phyloP scores from a whole-genome alignment of 192 early-diverging fungal genomes.

The Umbelopsis vinacea region DNA sequence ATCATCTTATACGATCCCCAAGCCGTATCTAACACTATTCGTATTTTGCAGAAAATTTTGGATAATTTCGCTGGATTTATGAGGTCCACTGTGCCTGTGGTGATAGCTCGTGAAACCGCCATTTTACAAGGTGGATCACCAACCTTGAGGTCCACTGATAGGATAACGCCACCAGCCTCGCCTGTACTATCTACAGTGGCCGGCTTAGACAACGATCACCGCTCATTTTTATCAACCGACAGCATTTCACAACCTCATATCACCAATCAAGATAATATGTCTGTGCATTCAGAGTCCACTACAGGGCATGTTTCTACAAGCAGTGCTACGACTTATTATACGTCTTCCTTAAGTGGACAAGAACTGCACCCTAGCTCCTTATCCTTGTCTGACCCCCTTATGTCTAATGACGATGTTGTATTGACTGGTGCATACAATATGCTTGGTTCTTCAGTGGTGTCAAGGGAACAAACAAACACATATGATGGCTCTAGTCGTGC shows the following conservation, averaged over 20 bases:
- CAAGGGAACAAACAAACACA: too few species aligned
- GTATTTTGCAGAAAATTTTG: neutral
- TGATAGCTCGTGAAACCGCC: neutral
- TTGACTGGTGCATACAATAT: too few species aligned
- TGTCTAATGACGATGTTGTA: too few species aligned
- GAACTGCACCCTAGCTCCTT: too few species aligned
- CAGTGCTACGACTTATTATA: too few species aligned
- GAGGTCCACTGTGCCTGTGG: neutral
- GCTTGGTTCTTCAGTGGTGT: too few species aligned
- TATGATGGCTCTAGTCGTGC: too few species aligned
- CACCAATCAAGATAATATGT: neutral
- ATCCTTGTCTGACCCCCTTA: too few species aligned
- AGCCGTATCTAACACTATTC: too few species aligned
- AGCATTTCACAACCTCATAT: neutral
- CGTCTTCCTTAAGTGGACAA: too few species aligned
- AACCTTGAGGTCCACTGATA: neutral
- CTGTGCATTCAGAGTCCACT: neutral
- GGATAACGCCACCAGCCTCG: conserved; percentile 6
- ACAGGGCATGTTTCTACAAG: neutral
- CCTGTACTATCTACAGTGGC: neutral
- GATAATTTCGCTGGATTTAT: conserved; percentile 12
- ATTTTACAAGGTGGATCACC: neutral
- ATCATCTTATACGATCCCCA: too few species aligned
- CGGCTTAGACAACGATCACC: conserved; percentile 2
- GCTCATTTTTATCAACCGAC: neutral